Conservation (phyloP, 495 filamentous ascomycete genomes). For the Acidiella bohemica region DNA sequence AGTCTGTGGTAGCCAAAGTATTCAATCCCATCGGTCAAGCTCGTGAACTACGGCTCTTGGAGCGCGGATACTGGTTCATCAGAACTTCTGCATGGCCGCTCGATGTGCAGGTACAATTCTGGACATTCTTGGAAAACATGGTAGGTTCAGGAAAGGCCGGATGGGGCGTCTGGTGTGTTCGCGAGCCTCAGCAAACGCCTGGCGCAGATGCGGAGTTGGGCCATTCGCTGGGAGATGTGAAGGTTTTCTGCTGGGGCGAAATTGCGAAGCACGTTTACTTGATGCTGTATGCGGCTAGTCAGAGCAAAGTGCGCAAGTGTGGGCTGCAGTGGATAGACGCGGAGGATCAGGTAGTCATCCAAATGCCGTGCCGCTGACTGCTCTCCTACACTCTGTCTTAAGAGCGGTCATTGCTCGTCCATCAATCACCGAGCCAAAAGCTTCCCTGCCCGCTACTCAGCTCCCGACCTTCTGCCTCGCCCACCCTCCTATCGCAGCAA, state of each 20-base stretch:
- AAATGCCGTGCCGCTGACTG: conserved; percentile 11
- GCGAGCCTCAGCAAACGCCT: conserved; percentile 1
- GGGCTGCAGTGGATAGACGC: conserved; percentile 19
- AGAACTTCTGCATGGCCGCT: conserved; percentile 8
- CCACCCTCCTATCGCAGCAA: conserved; percentile 10
- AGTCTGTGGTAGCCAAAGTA: background rate
- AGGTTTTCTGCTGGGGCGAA: conserved; percentile 23
- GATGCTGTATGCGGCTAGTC: conserved; percentile 19
- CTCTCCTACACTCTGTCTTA: background rate
- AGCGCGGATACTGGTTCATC: conserved; percentile 21
- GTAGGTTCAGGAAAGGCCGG: conserved; percentile 12
- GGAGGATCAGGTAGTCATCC: conserved; percentile 14
- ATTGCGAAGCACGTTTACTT: conserved; percentile 21
- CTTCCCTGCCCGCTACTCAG: too few species aligned
- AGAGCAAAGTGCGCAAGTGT: conserved; percentile 11
- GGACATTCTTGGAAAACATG: conserved; percentile 13
- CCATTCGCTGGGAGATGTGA: conserved; percentile 16
- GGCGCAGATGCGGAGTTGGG: background rate
- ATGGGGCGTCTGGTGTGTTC: conserved; percentile 20
- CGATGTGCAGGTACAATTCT: conserved; percentile 12
- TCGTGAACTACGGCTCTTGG: conserved; percentile 10
- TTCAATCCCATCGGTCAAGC: conserved; percentile 11
- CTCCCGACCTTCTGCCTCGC: conserved; percentile 8
- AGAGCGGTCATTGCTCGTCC: background rate
- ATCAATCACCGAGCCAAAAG: background rate